phyloP scores from a whole-genome alignment of 768 basidiomycete genomes.

The Coprinellus micaceus region DNA sequence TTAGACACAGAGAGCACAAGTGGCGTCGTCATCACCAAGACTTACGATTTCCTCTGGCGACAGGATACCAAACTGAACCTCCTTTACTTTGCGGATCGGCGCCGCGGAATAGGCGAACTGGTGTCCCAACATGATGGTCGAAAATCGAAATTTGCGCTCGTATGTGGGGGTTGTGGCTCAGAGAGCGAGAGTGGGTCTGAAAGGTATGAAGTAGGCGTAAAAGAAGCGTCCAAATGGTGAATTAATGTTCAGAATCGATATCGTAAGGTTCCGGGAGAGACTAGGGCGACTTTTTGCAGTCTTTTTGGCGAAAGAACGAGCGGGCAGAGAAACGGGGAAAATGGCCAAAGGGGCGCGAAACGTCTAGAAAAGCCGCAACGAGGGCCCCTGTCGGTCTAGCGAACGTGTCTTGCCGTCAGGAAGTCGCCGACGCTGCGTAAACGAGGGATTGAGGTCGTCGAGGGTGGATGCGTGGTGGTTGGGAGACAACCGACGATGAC shows the following conservation, averaged over 20 bases:
- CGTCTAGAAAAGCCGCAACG: conserved; percentile 21
- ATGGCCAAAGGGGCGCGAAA: conserved; percentile 26
- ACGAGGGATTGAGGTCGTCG: conserved; percentile 24
- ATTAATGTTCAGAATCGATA: conserved; percentile 23
- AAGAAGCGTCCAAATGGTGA: conserved; percentile 27
- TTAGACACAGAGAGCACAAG: conserved; percentile 13
- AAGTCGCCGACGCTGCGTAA: conserved; percentile 23
- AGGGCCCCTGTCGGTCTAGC: conserved; percentile 15
- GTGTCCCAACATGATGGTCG: conserved; percentile 70
- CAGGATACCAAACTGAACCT: conserved; percentile 98
- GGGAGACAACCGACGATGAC: conserved; percentile 45
- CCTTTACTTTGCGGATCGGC: conserved; percentile 91
- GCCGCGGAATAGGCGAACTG: conserved; percentile 92
- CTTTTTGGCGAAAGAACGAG: conserved; percentile 29
- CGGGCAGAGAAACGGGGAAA: conserved; percentile 27
- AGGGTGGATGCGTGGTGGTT: conserved; percentile 40
- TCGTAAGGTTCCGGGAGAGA: conserved; percentile 15
- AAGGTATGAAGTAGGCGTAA: conserved; percentile 15
- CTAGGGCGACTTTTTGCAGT: conserved; percentile 24
- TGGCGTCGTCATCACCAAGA: conserved; percentile 18
- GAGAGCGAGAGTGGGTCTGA: conserved; percentile 9
- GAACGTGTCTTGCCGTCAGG: conserved; percentile 16
- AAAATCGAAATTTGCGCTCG: conserved; percentile 12
- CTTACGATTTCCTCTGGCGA: conserved; percentile 98
- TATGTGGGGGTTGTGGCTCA: conserved; percentile 10